Evolutionary conservation across 169 alveolate species (phyloP).

Genomic region (Cyclospora cayetanensis): DNA sequence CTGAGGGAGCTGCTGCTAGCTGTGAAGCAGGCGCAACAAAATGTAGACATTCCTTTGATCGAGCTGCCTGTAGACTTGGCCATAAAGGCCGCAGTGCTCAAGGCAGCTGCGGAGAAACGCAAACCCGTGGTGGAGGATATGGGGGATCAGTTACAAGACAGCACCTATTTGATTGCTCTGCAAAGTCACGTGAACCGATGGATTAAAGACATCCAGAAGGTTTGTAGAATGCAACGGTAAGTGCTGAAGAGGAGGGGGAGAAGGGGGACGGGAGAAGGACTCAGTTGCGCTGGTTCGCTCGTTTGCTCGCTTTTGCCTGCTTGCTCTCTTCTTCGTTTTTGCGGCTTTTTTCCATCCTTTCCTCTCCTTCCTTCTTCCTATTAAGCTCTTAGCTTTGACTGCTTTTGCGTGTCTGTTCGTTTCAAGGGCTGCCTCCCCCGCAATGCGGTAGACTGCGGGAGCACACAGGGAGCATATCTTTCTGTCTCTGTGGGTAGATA

Average conservation of each 20-base stretch:
- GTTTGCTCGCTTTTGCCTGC: constrained; percentile 88
- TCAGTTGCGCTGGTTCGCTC: neutral
- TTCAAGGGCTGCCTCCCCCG: neutral
- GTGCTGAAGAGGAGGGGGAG: too few species aligned
- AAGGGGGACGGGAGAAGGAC: neutral
- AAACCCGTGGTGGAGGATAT: constrained; percentile 49
- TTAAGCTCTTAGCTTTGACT: neutral
- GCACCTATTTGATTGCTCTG: constrained; percentile 75
- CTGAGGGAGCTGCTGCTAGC: constrained; percentile 90
- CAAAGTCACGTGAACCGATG: constrained; percentile 84
- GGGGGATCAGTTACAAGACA: constrained; percentile 76
- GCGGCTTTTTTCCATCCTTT: neutral
- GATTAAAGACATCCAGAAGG: constrained; percentile 85
- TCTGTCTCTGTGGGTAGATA: too few species aligned
- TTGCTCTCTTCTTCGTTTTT: neutral
- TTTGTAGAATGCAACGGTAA: constrained; percentile 80
- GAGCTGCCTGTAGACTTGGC: constrained; percentile 88
- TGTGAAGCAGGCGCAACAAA: constrained; percentile 92
- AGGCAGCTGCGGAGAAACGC: constrained; percentile 74
- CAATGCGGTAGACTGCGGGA: too few species aligned
- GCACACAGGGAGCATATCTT: too few species aligned
- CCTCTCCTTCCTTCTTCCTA: neutral
- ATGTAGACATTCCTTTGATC: constrained; percentile 93
- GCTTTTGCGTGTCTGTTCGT: neutral
- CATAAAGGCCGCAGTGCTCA: constrained; percentile 83